phyloP scores from a whole-genome alignment of 2,329 filamentous ascomycete species.

The Davidsoniella virescens region DNA sequence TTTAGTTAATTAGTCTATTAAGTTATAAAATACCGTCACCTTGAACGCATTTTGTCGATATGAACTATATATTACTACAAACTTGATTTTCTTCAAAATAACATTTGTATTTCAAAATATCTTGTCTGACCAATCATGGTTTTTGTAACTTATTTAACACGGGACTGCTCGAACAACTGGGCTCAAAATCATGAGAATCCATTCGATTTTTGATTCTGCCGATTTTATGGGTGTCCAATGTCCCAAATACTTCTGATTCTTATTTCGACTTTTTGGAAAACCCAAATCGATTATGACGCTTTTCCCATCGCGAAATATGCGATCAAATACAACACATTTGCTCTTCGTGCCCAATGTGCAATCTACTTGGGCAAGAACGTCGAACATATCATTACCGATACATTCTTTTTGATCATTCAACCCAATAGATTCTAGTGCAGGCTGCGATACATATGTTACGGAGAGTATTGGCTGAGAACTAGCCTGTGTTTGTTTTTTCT shows the following conservation, averaged over 20 bases:
- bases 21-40: no score
- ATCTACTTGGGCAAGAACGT: background rate
- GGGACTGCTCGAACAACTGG: background rate
- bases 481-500: conserved; percentile 13
- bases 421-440: conserved; percentile 31
- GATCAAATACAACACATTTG: background rate
- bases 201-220: background rate
- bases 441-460: conserved; percentile 30
- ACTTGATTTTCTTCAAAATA: no score
- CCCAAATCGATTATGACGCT: conserved; percentile 4
- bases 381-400: conserved; percentile 15
- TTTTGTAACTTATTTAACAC: no score
- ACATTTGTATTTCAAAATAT: no score
- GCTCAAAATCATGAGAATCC: conserved; percentile 2
- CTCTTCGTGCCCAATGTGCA: conserved; percentile 1
- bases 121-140: no score
- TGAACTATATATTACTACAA: no score
- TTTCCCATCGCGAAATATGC: background rate
- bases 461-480: conserved; percentile 19
- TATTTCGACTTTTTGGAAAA: background rate
- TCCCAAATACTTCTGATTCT: conserved; percentile 4
- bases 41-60: no score
- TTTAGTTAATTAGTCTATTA: no score
- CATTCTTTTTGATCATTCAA: conserved; percentile 22
- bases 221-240: conserved; percentile 13